Base-by-base conservation (phyloP, 306 rosid genomes). In the Psophocarpus tetragonolobus region DNA sequence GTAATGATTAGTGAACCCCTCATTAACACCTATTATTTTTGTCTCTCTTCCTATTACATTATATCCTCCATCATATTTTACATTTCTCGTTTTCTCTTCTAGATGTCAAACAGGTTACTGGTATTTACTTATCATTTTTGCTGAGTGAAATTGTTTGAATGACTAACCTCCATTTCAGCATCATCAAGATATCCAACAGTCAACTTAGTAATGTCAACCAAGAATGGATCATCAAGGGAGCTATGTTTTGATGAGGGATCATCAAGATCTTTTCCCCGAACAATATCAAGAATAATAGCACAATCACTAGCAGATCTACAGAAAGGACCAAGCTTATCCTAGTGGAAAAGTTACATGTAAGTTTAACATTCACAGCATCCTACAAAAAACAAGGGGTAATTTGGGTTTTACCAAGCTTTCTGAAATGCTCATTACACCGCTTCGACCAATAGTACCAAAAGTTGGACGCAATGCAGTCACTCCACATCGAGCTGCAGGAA, bases 271-370 rank as follows among this genome's bases (percentile, higher is more conserved):
- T 77, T 91, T 76, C 97, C 98, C 45, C 92, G 86, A 12, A 93
- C 80, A 50, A 62, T 54, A 77, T 93, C 92, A 21, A 93, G 65
- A 85, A 91, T 73, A 72, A 87, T 66, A 29, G 93, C 86, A 76
- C 92, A 93, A 85, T 93, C 98, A 48, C 68, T 44, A 8, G 86
- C 97, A 21, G 84, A 86, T 86, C 96, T 87, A 81, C 98, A 93
- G 62, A 93, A 82, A 57, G 90, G 97, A 61, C 97, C 97, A 63
- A 91, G 89, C 81, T 90, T 93, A 76, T 90, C 97, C 88, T 93
- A 81, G 78, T 26, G 60, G 71, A 82, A 84, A 77, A 36, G 27
- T 71, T 67, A 62, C 76, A 72, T 29, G 76, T 83, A 48, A 82
- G 57, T 75, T 58, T 27, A 73, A 36, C 50, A 65, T 24, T 33